phyloP scores from a whole-genome alignment of 2,329 filamentous ascomycete species.

The Incumbomyces delicatus region DNA sequence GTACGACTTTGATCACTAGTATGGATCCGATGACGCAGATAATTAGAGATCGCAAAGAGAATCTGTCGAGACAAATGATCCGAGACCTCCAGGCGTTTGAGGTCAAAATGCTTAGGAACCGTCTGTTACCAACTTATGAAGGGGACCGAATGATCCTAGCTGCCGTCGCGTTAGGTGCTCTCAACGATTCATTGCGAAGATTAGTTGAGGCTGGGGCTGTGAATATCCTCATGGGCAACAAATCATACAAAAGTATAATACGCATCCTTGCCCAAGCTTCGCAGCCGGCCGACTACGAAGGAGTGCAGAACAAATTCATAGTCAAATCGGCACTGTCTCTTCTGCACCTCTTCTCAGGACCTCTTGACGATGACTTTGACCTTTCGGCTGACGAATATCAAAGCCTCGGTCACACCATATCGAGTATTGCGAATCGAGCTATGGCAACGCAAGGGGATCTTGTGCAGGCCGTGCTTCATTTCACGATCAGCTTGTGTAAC shows the following conservation, averaged over 20 bases:
- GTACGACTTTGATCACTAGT: conserved; percentile 11
- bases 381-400: background rate
- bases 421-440: conserved; percentile 9
- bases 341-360: background rate
- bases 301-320: background rate
- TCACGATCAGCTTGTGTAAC: conserved; percentile 80
- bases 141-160: conserved; percentile 8
- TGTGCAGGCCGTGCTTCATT: conserved; percentile 45
- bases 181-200: conserved; percentile 17
- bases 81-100: conserved; percentile 15
- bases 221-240: background rate
- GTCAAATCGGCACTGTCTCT: background rate
- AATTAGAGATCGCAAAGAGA: conserved; percentile 17
- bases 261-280: background rate
- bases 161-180: conserved; percentile 3
- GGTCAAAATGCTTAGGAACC: conserved; percentile 3
- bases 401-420: conserved; percentile 11
- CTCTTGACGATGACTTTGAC: background rate
- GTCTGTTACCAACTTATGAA: background rate
- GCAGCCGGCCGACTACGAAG: background rate
- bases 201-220: conserved; percentile 11
- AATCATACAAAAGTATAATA: conserved; percentile 1
- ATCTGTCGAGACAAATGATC: conserved; percentile 15
- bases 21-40: conserved; percentile 11
- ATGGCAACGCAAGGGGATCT: conserved; percentile 10